These are phyloP conservation scores for Colletotrichum liaoningense DNA, from an alignment of 2,329 filamentous ascomycete genomes.

Conservation along the genomic window DNA sequence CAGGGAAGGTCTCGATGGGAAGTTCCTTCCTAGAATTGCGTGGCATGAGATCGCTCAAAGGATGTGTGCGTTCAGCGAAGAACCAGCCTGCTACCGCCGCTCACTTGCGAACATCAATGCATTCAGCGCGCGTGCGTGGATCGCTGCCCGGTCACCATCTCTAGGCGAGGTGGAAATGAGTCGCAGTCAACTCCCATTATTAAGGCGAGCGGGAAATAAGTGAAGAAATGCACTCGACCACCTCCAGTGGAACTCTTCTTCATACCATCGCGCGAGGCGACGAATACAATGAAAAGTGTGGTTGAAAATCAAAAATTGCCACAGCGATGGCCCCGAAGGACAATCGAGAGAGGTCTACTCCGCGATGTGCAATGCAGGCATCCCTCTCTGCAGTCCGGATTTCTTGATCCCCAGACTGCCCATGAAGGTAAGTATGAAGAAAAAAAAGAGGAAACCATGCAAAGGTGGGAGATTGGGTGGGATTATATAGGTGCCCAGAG, in stretches of 20 bases:
- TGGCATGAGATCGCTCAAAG: not conserved
- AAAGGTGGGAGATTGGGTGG: constrained; percentile 6
- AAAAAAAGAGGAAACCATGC: constrained; percentile 36
- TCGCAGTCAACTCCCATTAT: too few relatives aligned
- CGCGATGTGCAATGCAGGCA: constrained; percentile 64
- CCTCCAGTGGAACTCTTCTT: constrained; percentile 23
- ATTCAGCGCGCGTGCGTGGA: too few relatives aligned
- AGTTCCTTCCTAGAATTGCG: not conserved
- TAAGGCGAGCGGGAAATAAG: too few relatives aligned
- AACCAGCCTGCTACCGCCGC: too few relatives aligned
- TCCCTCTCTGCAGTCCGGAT: constrained; percentile 51
- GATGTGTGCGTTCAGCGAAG: too few relatives aligned
- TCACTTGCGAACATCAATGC: too few relatives aligned
- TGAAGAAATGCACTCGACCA: too few relatives aligned
- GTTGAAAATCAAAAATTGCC: constrained; percentile 38
- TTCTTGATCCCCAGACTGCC: constrained; percentile 57
- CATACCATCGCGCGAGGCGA: constrained; percentile 36
- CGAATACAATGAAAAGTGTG: constrained; percentile 38
- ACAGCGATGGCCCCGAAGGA: constrained; percentile 38
- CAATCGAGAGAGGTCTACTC: constrained; percentile 37
- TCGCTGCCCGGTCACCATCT: too few relatives aligned
- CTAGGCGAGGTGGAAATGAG: fast-evolving
- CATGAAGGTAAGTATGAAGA: constrained; percentile 65
- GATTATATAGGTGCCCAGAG: constrained; percentile 45
- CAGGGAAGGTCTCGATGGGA: not conserved